phyloP scores from a whole-genome alignment of 2,329 filamentous ascomycete species.

The Emericellopsis cladophorae region DNA sequence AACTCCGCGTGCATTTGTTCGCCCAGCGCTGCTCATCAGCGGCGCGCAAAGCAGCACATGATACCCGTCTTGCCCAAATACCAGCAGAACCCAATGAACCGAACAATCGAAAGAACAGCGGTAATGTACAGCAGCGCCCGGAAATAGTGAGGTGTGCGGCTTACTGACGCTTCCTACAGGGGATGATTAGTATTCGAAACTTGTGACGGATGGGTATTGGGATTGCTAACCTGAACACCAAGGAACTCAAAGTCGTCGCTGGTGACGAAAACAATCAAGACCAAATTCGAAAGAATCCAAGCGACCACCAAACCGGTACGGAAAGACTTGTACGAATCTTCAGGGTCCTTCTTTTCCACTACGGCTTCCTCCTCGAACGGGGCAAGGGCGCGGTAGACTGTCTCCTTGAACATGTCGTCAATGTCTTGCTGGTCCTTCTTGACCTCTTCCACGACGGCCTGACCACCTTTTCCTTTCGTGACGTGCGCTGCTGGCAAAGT shows the following conservation, averaged over 20 bases:
- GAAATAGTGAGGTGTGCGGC: slow-evolving; percentile 73
- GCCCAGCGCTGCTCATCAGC: slow-evolving; percentile 28
- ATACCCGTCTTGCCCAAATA: slow-evolving; percentile 83
- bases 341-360: slow-evolving; percentile 65
- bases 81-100: slow-evolving; percentile 77
- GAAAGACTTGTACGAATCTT: slow-evolving; percentile 97
- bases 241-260: slow-evolving; percentile 69
- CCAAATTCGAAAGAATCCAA: slow-evolving; percentile 84
- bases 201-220: background rate
- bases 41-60: slow-evolving; percentile 78
- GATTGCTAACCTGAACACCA: slow-evolving; percentile 62
- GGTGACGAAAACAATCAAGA: slow-evolving; percentile 70
- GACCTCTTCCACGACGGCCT: slow-evolving; percentile 79
- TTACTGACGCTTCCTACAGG: slow-evolving; percentile 45
- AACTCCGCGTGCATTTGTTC: background rate
- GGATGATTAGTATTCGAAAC: slow-evolving; percentile 3
- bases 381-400: slow-evolving; percentile 75
- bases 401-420: slow-evolving; percentile 82
- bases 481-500: slow-evolving; percentile 81
- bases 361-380: slow-evolving; percentile 63
- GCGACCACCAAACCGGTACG: slow-evolving; percentile 74
- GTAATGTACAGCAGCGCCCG: slow-evolving; percentile 74
- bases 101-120: slow-evolving; percentile 62
- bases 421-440: slow-evolving; percentile 91
- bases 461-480: slow-evolving; percentile 69